These are phyloP conservation scores for Coffea eugenioides DNA, from an alignment of 257 asterid species.

Conservation along the genomic window DNA sequence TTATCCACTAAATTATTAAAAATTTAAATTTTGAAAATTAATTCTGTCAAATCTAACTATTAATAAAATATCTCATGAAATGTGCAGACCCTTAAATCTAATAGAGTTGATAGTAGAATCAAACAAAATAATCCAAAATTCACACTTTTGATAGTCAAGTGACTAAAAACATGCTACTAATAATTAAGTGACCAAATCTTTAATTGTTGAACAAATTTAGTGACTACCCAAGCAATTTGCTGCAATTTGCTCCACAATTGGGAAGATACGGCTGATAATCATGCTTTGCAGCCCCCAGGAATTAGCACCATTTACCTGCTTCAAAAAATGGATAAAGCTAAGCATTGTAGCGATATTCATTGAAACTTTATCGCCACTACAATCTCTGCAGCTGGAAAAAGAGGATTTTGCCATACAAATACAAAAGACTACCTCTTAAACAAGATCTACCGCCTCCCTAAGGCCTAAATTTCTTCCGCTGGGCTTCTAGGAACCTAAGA, in stretches of 20 bases:
- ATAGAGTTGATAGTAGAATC: no score
- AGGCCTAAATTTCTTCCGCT: slow-evolving; percentile 16
- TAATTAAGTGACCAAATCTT: no score
- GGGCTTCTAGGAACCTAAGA: slow-evolving; percentile 23
- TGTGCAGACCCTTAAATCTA: no score
- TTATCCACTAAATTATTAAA: no score
- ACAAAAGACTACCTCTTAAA: neutral
- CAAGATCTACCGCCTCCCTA: neutral
- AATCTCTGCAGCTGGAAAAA: neutral
- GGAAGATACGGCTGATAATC: neutral
- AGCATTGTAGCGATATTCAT: slow-evolving; percentile 6
- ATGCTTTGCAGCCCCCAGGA: slow-evolving; percentile 1
- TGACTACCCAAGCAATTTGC: no score
- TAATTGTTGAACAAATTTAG: no score
- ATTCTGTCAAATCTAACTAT: no score
- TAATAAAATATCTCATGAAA: no score
- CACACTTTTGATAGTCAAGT: no score
- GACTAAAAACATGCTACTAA: no score
- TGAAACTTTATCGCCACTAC: neutral
- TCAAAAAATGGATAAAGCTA: neutral
- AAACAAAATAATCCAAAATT: no score
- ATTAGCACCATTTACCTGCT: neutral
- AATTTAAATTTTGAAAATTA: no score
- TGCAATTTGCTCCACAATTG: neutral
- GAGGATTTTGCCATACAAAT: slow-evolving; percentile 7